A percentile compares a stretch with the other conserved stretches of the same genome.
Evolutionary conservation across 73 alveolate genomes (phyloP).

Genomic region (Vitrella brassicaformis): DNA sequence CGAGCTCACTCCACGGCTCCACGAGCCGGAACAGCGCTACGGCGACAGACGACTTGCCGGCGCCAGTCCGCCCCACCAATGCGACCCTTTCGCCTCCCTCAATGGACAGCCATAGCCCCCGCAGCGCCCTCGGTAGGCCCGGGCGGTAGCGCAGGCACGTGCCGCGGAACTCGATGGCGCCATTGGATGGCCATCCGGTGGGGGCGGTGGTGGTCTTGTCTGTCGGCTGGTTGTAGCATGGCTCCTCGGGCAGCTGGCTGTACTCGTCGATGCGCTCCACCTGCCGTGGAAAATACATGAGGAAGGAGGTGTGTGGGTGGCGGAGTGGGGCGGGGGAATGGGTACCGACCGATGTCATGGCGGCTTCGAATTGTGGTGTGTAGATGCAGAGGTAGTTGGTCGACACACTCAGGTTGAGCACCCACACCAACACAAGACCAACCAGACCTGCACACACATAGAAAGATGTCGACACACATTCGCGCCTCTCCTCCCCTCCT

Average conservation of each 20-base stretch:
- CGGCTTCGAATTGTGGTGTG: background rate
- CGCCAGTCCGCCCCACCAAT: constrained; percentile 85
- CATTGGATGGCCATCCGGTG: too few species aligned
- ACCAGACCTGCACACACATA: background rate
- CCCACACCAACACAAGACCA: background rate
- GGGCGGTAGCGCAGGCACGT: constrained; percentile 66
- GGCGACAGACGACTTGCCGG: constrained; percentile 78
- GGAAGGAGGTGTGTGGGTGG: background rate
- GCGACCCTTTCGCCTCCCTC: constrained; percentile 66
- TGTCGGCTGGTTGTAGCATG: too few species aligned
- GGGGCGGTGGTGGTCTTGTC: too few species aligned
- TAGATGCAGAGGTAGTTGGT: background rate
- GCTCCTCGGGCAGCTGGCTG: too few species aligned
- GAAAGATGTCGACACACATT: background rate
- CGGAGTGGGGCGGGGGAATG: background rate
- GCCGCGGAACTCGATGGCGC: too few species aligned
- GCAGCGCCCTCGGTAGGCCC: constrained; percentile 54
- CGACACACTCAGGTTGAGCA: background rate
- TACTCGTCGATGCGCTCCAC: too few species aligned
- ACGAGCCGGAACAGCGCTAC: constrained; percentile 30
- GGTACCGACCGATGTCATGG: background rate
- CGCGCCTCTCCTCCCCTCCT: too few species aligned
- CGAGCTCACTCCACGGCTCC: constrained; percentile 8
- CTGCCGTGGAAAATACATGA: background rate
- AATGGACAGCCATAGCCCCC: constrained; percentile 45